phyloP scores from a whole-genome alignment of 75 land plant genomes.

The Azolla pinnata region DNA sequence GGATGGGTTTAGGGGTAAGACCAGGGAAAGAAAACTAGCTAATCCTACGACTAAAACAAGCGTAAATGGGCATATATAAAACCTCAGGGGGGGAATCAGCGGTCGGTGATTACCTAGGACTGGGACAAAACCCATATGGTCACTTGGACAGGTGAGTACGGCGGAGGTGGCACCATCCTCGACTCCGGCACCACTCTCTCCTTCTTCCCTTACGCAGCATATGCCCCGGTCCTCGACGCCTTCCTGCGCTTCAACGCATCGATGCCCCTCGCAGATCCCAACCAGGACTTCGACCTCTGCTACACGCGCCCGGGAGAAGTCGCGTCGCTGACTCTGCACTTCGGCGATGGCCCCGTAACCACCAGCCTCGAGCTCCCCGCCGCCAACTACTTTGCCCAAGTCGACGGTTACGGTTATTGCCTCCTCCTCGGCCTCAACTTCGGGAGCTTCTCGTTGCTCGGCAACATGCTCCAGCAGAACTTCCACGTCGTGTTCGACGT shows the following conservation, averaged over 20 bases:
- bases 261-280: background rate
- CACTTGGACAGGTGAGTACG: too few species aligned
- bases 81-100: too few species aligned
- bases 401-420: slow-evolving; percentile 2
- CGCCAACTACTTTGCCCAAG: slow-evolving; percentile 11
- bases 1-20: too few species aligned
- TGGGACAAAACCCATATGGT: too few species aligned
- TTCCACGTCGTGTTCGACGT: slow-evolving; percentile 21
- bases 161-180: slow-evolving; percentile 15
- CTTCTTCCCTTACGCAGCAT: slow-evolving; percentile 6
- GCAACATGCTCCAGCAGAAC: slow-evolving; percentile 26
- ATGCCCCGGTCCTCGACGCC: background rate
- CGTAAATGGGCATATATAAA: too few species aligned
- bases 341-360: slow-evolving; percentile 2
- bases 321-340: background rate
- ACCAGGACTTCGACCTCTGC: slow-evolving; percentile 5
- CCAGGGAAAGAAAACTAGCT: too few species aligned
- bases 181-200: slow-evolving; percentile 22
- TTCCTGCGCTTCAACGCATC: background rate
- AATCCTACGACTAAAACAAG: too few species aligned
- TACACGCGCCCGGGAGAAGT: background rate
- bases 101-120: too few species aligned
- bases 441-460: slow-evolving; percentile 7
- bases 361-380: slow-evolving; percentile 6
- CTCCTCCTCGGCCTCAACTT: slow-evolving; percentile 3